Conservation (phyloP, 176 grass and related monocot genomes). For the Eragrostis curvula region DNA sequence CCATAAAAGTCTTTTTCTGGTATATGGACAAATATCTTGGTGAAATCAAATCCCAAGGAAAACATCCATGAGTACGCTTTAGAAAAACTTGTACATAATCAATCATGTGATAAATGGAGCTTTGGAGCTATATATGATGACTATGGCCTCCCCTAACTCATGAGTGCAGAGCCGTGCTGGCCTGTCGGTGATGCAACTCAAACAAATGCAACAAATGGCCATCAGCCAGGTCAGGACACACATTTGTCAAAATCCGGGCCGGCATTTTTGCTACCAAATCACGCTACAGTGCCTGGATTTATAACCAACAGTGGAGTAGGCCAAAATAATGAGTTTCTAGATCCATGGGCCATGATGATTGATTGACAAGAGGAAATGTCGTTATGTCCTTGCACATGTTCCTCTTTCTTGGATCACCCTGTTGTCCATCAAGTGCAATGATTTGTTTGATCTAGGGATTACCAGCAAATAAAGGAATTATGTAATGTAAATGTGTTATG, state of each 20-base stretch:
- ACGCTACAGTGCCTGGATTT: slow-evolving; percentile 29
- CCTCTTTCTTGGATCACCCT: slow-evolving; percentile 41
- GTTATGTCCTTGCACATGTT: slow-evolving; percentile 14
- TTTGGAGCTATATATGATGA: not conserved
- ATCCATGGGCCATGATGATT: slow-evolving; percentile 45
- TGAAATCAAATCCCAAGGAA: not conserved
- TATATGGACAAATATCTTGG: not conserved
- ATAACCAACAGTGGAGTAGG: slow-evolving; percentile 23
- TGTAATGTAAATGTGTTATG: not conserved
- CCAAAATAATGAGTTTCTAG: slow-evolving; percentile 16
- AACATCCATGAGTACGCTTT: not conserved
- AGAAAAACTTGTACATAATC: not conserved
- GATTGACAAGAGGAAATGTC: slow-evolving; percentile 22
- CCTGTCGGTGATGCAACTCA: slow-evolving; percentile 35
- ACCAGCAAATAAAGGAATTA: not conserved
- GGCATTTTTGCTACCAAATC: slow-evolving; percentile 32
- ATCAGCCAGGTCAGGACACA: slow-evolving; percentile 16
- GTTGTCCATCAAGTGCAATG: slow-evolving; percentile 6
- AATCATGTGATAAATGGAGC: not conserved
- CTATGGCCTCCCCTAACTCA: not conserved
- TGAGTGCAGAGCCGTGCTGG: slow-evolving; percentile 35
- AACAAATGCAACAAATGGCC: not conserved
- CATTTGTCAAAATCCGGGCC: slow-evolving; percentile 29
- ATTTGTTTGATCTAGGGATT: slow-evolving; percentile 43
- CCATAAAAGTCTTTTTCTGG: too few relatives aligned